These are phyloP conservation scores for Pezicula rhizophila DNA, from an alignment of 2,329 filamentous ascomycete species.

Conservation along the genomic window DNA sequence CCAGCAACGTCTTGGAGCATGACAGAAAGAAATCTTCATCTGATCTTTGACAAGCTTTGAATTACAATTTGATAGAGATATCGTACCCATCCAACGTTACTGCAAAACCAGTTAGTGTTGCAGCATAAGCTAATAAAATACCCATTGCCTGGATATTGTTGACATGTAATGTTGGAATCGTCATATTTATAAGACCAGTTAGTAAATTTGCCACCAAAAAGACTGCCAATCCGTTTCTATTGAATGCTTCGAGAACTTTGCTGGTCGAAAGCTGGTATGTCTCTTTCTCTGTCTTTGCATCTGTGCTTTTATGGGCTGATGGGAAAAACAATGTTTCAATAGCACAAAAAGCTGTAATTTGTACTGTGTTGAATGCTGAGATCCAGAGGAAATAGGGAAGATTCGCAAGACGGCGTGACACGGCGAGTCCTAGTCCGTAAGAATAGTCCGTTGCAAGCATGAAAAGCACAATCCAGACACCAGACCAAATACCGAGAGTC, in stretches of 20 bases:
- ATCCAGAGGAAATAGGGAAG: slow-evolving; percentile 92
- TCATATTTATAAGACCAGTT: slow-evolving; percentile 86
- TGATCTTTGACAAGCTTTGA: background rate
- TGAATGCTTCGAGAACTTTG: slow-evolving; percentile 73
- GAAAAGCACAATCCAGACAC: slow-evolving; percentile 67
- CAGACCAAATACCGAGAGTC: slow-evolving; percentile 58
- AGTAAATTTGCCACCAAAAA: slow-evolving; percentile 86
- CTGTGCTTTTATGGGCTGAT: slow-evolving; percentile 52
- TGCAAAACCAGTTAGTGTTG: slow-evolving; percentile 60
- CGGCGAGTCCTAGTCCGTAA: slow-evolving; percentile 66
- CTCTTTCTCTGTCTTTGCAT: slow-evolving; percentile 52
- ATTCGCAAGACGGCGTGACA: slow-evolving; percentile 87
- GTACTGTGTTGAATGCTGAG: slow-evolving; percentile 80
- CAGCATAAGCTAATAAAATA: slow-evolving; percentile 69
- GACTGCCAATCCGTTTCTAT: slow-evolving; percentile 78
- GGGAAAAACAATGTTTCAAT: slow-evolving; percentile 78
- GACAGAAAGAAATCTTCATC: background rate
- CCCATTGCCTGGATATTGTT: slow-evolving; percentile 60
- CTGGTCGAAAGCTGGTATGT: slow-evolving; percentile 69
- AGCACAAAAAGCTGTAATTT: slow-evolving; percentile 71
- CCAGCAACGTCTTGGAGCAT: too few species aligned
- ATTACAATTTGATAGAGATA: slow-evolving; percentile 65
- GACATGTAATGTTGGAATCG: slow-evolving; percentile 73
- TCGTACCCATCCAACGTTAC: slow-evolving; percentile 58
- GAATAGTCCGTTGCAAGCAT: slow-evolving; percentile 59